These are phyloP conservation scores for Saccharomycopsis oosterbeekiorum DNA, from an alignment of 805 yeast species.

Conservation along the genomic window DNA sequence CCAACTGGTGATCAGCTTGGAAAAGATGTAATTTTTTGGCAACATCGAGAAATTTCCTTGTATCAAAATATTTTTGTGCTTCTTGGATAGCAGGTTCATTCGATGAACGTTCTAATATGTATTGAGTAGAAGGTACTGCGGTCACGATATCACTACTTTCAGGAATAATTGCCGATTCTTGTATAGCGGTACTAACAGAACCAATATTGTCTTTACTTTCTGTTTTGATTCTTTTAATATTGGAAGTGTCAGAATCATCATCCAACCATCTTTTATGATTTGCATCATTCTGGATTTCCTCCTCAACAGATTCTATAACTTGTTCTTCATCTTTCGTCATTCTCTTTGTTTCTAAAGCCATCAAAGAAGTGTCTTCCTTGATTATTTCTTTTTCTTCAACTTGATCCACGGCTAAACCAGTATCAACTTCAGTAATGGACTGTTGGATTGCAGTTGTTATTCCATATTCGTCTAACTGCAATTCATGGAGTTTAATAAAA, in stretches of 20 bases:
- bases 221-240: background rate
- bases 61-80: conserved; percentile 57
- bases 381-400: conserved; percentile 2
- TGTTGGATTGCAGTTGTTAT: background rate
- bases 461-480: conserved; percentile 8
- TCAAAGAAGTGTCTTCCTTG: background rate
- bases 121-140: background rate
- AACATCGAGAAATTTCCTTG: conserved; percentile 58
- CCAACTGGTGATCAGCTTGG: conserved; percentile 51
- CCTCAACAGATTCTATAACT: background rate
- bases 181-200: background rate
- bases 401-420: background rate
- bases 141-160: background rate
- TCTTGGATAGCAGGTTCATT: background rate
- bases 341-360: background rate
- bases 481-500: background rate
- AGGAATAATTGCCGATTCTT: background rate
- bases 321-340: background rate
- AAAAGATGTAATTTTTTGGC: conserved; percentile 53
- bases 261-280: background rate
- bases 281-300: background rate
- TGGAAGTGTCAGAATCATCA: background rate
- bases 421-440: conserved; percentile 1
- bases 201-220: background rate
- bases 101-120: conserved; percentile 7